A percentile compares a stretch with the other conserved stretches of the same genome.
Evolutionary conservation across 768 basidiomycete species (phyloP).

Genomic region (Russula foetens): DNA sequence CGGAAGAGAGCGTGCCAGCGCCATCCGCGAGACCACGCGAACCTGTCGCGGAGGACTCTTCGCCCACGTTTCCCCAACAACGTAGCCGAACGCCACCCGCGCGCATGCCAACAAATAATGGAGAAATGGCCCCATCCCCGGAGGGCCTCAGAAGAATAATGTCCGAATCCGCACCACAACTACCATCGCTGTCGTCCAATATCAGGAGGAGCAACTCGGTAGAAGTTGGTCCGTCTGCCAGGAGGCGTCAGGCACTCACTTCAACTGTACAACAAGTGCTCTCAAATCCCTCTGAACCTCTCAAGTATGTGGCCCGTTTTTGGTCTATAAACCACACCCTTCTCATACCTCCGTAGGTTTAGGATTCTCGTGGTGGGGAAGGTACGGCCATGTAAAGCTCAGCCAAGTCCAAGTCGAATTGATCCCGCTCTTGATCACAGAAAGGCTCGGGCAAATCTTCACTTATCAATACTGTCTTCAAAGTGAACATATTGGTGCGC

Average conservation of each 20-base stretch:
- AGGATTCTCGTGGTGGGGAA: conserved; percentile 4
- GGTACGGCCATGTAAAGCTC: neutral
- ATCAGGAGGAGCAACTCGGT: too few species aligned
- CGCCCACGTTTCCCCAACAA: too few species aligned
- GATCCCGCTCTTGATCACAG: neutral
- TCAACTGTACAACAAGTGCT: neutral
- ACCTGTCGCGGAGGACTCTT: neutral
- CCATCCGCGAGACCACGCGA: neutral
- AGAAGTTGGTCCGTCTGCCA: too few species aligned
- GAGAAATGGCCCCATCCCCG: too few species aligned
- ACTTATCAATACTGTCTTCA: neutral
- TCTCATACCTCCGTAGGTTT: neutral
- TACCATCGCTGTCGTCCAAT: too few species aligned
- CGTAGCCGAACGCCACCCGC: too few species aligned
- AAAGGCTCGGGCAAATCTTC: conserved; percentile 3
- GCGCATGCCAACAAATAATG: too few species aligned
- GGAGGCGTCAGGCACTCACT: too few species aligned
- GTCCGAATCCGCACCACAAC: too few species aligned
- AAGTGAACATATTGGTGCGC: neutral
- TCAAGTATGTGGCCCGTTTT: neutral
- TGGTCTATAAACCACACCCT: neutral
- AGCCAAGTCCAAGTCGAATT: neutral
- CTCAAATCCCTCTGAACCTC: too few species aligned
- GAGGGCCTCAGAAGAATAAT: too few species aligned
- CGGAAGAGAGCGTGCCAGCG: neutral